A percentile compares a stretch with the other conserved stretches of the same genome.
These are phyloP conservation scores for Suillus sp. DNA, from an alignment of 768 basidiomycete species.

Conservation along the genomic window DNA sequence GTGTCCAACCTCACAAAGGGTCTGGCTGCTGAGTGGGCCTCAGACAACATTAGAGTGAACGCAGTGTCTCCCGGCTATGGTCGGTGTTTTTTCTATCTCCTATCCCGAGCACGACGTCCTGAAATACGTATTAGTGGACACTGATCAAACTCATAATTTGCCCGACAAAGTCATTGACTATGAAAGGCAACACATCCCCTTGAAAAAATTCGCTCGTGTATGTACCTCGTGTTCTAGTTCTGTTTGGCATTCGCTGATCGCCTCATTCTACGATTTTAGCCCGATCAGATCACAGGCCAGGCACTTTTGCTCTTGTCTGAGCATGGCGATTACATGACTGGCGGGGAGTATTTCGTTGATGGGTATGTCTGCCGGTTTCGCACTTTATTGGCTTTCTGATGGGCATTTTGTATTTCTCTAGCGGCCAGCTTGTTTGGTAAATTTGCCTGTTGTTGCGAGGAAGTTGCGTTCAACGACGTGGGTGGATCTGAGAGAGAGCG, in stretches of 20 bases:
- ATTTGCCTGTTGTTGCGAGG: background rate
- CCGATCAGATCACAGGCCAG: slow-evolving; percentile 59
- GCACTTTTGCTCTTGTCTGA: slow-evolving; percentile 55
- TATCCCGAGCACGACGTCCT: background rate
- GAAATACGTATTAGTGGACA: slow-evolving; percentile 43
- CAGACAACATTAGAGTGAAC: slow-evolving; percentile 59
- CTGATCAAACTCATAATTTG: slow-evolving; percentile 60
- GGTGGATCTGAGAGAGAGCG: too few species aligned
- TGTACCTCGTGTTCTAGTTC: background rate
- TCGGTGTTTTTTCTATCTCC: slow-evolving; percentile 13
- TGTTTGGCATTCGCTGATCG: background rate
- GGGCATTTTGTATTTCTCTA: slow-evolving; percentile 7
- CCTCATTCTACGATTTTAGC: slow-evolving; percentile 33
- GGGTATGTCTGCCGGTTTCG: slow-evolving; percentile 41
- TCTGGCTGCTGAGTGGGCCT: slow-evolving; percentile 66
- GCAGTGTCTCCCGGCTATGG: slow-evolving; percentile 63
- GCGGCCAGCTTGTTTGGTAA: slow-evolving; percentile 37
- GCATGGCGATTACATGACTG: slow-evolving; percentile 58
- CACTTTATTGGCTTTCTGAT: background rate
- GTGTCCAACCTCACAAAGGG: slow-evolving; percentile 61
- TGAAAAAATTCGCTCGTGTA: slow-evolving; percentile 60
- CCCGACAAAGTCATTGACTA: slow-evolving; percentile 50
- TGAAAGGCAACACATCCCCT: slow-evolving; percentile 52
- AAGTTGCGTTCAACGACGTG: too few species aligned
- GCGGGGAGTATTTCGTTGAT: slow-evolving; percentile 56